These are phyloP conservation scores for Reticulascus tulasneorum DNA, from an alignment of 2,329 filamentous ascomycete species.

Conservation along the genomic window DNA sequence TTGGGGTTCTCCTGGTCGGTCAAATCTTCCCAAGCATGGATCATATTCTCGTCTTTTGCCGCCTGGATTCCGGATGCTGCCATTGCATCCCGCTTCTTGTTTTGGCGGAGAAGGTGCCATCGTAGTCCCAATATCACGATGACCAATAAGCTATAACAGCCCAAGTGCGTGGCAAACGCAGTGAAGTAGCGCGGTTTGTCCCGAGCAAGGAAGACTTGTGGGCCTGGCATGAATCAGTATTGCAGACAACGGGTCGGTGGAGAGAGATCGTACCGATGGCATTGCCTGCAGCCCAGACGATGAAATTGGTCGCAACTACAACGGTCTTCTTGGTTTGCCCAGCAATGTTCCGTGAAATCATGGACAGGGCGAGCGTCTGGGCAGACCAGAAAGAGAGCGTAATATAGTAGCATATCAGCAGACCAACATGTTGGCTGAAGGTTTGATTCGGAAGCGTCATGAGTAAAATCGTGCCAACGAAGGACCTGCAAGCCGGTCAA, in stretches of 20 bases:
- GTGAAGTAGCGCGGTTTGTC: conserved; percentile 65
- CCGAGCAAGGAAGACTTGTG: conserved; percentile 58
- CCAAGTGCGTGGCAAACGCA: conserved; percentile 66
- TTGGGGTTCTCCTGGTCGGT: conserved; percentile 59
- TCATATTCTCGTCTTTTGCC: conserved; percentile 34
- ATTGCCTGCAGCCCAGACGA: conserved; percentile 66
- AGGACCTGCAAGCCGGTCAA: conserved; percentile 47
- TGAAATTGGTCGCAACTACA: conserved; percentile 65
- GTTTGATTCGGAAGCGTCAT: conserved; percentile 62
- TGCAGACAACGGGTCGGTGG: not conserved
- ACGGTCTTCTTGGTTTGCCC: conserved; percentile 72
- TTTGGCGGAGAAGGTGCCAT: conserved; percentile 54
- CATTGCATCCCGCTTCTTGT: conserved; percentile 52
- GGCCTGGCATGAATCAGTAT: too few relatives aligned
- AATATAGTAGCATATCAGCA: conserved; percentile 73
- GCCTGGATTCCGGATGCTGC: conserved; percentile 35
- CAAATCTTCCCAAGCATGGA: conserved; percentile 59
- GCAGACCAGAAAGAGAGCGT: conserved; percentile 75
- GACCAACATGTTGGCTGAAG: conserved; percentile 56
- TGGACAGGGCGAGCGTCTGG: conserved; percentile 61
- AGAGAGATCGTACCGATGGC: conserved; percentile 44
- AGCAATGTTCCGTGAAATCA: conserved; percentile 66
- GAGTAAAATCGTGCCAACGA: conserved; percentile 67
- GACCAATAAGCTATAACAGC: conserved; percentile 61
- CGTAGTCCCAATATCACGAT: conserved; percentile 54